Base-by-base conservation (phyloP, 345 rosid species). In the Gossypium mustelinum region DNA sequence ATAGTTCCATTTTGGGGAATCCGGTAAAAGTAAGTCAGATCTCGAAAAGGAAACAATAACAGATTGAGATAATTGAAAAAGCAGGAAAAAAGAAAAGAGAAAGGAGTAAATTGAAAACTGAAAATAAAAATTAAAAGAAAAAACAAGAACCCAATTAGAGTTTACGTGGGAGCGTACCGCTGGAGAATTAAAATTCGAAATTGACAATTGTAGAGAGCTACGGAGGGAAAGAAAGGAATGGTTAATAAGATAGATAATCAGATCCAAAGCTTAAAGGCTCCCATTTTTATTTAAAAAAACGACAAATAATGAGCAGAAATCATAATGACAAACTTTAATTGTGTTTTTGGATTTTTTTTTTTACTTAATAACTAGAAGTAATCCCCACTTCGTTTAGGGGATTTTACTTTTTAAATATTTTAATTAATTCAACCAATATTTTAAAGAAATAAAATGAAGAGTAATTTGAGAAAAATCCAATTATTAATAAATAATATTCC, bases 161-260 rank as follows among this genome's bases (percentile, higher is more conserved):
- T 68, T 84, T 79, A 58, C 52, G 76, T 56, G 68, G 75, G 34
- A 75, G 80, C 84, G 72, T 78, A 84, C 86, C 86, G 75, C 74
- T 81, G 27, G 75, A 51, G 60, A 68, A 25, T 68, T 24, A 68
- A 16, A 27, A 51, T 27, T 43, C 25, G 76, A 78, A 78, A 81
- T 79, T 79, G 65, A 67, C 76, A 65, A 47, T 13, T 16, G 70
- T 9, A 55, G 25, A 75, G 56, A 68, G 80, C 59, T 43, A 39
- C n/a, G 10, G 76, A 43, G 16, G 54, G 9, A 16, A 68, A 25
- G 3, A 9, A 25, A 22, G 10, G 11, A 67, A 13, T 11, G 29
- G 2, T 45, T 45, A 13, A 9, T 22, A 12, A 2, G 61, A 75
- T 70, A 2, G 61, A 75, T 70, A 72, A 80, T 78, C 78, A 75